Percentiles rank a stretch among this genome's conserved stretches.
These are phyloP conservation scores for Akanthomyces lecanii DNA, from an alignment of 2,329 filamentous ascomycete genomes.

Conservation along the genomic window DNA sequence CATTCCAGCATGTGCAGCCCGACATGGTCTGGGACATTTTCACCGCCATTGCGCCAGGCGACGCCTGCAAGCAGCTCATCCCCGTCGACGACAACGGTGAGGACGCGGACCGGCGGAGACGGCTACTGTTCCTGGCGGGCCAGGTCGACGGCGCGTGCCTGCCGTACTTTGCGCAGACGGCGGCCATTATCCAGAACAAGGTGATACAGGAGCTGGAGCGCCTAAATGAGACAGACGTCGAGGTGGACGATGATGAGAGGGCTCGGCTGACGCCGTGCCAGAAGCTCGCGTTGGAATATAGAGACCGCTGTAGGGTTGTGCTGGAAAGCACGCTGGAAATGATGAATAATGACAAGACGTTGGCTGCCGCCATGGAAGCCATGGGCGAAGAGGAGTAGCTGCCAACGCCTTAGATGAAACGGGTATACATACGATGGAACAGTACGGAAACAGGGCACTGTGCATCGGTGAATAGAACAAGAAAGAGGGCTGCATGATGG, in stretches of 20 bases:
- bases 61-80: neutral
- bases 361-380: conserved; percentile 21
- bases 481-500: neutral
- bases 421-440: neutral
- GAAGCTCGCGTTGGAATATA: conserved; percentile 45
- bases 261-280: conserved; percentile 41
- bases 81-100: conserved; percentile 20
- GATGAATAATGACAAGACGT: conserved; percentile 31
- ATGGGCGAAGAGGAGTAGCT: conserved; percentile 11
- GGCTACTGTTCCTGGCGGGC: conserved; percentile 29
- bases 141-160: conserved; percentile 26
- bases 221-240: conserved; percentile 44
- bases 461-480: neutral
- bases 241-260: conserved; percentile 37
- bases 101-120: conserved; percentile 13
- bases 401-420: neutral
- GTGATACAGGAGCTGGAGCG: conserved; percentile 41
- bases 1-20: conserved; percentile 49
- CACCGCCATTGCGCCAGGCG: conserved; percentile 29
- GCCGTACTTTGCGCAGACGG: conserved; percentile 31
- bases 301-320: conserved; percentile 45
- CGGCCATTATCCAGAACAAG: conserved; percentile 41
- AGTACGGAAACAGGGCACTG: neutral
- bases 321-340: conserved; percentile 42
- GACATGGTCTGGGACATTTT: conserved; percentile 50